Evolutionary conservation across 306 rosid species (phyloP).

Genomic region (Fagus crenata): DNA sequence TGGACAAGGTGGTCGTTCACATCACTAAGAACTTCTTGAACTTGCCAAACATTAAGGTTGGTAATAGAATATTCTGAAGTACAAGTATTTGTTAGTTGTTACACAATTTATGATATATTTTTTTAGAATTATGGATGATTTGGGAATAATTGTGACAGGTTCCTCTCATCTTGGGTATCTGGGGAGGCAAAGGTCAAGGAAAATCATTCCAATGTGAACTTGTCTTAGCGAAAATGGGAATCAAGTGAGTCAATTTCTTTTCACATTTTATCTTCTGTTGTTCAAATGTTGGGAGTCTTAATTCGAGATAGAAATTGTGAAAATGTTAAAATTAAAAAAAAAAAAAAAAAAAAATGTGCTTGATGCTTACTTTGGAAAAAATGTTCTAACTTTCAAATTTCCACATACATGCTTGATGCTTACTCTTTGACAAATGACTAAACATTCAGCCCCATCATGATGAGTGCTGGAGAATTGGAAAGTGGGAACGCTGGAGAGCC

Average conservation of each 20-base stretch:
- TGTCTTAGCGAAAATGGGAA: slow-evolving; percentile 93
- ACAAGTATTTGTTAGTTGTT: neutral
- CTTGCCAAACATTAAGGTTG: slow-evolving; percentile 75
- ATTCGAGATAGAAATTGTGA: neutral
- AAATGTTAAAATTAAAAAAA: slow-evolving; percentile 1
- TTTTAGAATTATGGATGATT: neutral
- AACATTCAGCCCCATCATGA: slow-evolving; percentile 68
- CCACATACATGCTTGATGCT: neutral
- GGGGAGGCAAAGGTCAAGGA: slow-evolving; percentile 98
- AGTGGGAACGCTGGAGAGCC: slow-evolving; percentile 98
- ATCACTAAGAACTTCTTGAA: slow-evolving; percentile 71
- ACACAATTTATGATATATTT: neutral
- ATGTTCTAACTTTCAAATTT: too few relatives aligned
- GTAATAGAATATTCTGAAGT: neutral
- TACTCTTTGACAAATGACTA: too few relatives aligned
- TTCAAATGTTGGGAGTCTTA: neutral
- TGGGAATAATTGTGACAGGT: slow-evolving; percentile 32
- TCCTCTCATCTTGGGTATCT: slow-evolving; percentile 90
- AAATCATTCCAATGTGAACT: slow-evolving; percentile 92
- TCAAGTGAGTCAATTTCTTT: slow-evolving; percentile 56
- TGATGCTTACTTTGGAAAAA: too few relatives aligned
- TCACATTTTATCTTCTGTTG: too few relatives aligned
- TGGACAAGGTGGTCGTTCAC: slow-evolving; percentile 84
- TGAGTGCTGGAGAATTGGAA: slow-evolving; percentile 96
- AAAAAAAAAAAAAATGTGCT: too few relatives aligned